Conservation (phyloP, 345 rosid genomes). For the Mangifera indica region DNA sequence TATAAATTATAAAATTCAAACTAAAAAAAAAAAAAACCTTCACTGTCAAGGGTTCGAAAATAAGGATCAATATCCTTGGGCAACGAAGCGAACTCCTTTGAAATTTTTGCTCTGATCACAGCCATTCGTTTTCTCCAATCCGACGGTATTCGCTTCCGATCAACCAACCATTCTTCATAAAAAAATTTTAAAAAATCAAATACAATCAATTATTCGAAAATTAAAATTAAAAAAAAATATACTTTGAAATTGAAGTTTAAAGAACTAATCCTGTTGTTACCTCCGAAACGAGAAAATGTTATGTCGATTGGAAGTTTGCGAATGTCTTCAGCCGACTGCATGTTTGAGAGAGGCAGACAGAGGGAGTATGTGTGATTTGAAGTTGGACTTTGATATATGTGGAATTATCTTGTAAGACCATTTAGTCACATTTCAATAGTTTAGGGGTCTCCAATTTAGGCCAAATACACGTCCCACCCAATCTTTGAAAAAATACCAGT, state of each 20-base stretch:
- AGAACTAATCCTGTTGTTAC: slow-evolving; percentile 31
- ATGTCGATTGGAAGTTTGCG: slow-evolving; percentile 93
- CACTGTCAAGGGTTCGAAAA: slow-evolving; percentile 73
- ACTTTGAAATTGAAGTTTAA: not conserved
- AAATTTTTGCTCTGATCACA: slow-evolving; percentile 60
- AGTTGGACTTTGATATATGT: no score
- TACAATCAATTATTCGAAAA: not conserved
- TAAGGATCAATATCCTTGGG: slow-evolving; percentile 82
- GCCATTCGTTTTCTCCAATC: slow-evolving; percentile 89
- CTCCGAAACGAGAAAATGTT: slow-evolving; percentile 90
- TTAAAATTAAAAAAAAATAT: no score
- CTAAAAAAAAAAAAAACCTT: slow-evolving; percentile 41
- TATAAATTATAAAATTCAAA: not conserved
- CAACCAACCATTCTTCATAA: slow-evolving; percentile 85
- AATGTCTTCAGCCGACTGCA: slow-evolving; percentile 68
- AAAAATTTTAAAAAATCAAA: slow-evolving; percentile 10
- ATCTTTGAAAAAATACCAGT: no score
- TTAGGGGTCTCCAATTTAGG: no score
- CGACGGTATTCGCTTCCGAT: slow-evolving; percentile 87
- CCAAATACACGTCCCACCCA: no score
- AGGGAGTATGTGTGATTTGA: not conserved
- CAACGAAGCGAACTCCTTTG: slow-evolving; percentile 67
- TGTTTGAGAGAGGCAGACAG: slow-evolving; percentile 11
- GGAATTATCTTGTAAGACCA: no score
- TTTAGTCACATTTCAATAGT: no score